Percentiles rank a stretch among this genome's conserved stretches.
Conservation (phyloP, 345 rosid species). For the Eucalyptus grandis region DNA sequence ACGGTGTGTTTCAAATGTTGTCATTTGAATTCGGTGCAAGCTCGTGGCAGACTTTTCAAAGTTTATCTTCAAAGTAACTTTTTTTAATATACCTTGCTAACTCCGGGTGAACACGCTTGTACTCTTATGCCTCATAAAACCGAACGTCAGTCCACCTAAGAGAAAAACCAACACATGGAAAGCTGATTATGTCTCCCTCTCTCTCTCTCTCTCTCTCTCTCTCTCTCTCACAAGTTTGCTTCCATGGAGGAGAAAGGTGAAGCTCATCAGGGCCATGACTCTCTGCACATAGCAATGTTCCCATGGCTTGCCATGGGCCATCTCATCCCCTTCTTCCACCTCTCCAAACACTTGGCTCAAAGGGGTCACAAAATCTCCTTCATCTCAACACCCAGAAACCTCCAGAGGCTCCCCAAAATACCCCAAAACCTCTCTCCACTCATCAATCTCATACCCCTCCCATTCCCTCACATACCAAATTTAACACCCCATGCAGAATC, state of each 20-base stretch:
- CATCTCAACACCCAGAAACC: constrained; percentile 2
- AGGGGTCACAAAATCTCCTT: constrained; percentile 1
- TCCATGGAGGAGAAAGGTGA: neutral
- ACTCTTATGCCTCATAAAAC: neutral
- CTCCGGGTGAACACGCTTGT: neutral
- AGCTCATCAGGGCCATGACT: neutral
- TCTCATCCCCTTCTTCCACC: neutral
- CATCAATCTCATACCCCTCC: neutral
- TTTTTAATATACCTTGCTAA: neutral
- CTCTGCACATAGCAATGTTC: neutral
- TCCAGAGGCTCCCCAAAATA: neutral
- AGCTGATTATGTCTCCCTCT: neutral
- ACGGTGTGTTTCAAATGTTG: neutral
- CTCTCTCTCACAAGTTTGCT: neutral
- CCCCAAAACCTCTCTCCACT: neutral
- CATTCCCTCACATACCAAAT: neutral
- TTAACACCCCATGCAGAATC: neutral
- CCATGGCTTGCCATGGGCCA: constrained; percentile 9
- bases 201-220: neutral
- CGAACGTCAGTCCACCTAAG: neutral
- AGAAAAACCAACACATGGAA: neutral
- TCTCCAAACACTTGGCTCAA: neutral
- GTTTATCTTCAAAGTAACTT: neutral
- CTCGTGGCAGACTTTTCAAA: neutral
- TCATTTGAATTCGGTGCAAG: neutral